Base-by-base conservation (phyloP, 2,329 filamentous ascomycete species). In the Pseudogymnoascus sp. region DNA sequence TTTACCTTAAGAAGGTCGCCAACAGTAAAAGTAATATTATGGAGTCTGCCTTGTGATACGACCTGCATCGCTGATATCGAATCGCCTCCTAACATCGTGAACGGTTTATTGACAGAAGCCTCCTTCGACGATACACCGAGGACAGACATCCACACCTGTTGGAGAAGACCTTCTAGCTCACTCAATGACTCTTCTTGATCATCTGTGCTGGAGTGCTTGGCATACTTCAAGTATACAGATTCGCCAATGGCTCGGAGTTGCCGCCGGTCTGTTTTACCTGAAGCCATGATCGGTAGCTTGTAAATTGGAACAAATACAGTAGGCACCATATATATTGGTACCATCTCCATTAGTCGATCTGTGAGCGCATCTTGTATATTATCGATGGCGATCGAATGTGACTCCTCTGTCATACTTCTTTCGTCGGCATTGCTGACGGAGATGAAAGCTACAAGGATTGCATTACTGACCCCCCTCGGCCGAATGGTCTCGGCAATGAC, bases 31-130 rank as follows among this genome's bases (percentile, higher is more conserved):
- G 39, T 60, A 15, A 68, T 52, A 12, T 60, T 62, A 3, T 64
- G 52, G 25, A 61, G 62, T 8, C 42, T 29, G 27, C 64, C 64
- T 21, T 61, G 59, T 21, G 58, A 48, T 35, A 60, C 62, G 9
- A 69, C 64, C 27, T 65, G 63, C 64, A 70, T 69, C 2, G 67
- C 68, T 5, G 64, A 58, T 35, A 70, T 68, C 31, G 64, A 64
- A 37, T 66, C 65, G 3, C 65, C 65, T 6, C 65, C 65, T 9
- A 66, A 27, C 25, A 45, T 58, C 15, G 63, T 33, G 33, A 66
- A 66, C 8, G 61, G 61, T 18, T 62, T 45, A 36, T 62, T 58
- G 13, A 61, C 29, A 35, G 33, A 33, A 4, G 55, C 36, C 31
- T 61, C 42, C 36, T 31, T 35, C 15, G 45, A 31, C 7, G 45